These are phyloP conservation scores for Antrodiella citrinella DNA, from an alignment of 768 basidiomycete species.

Conservation along the genomic window DNA sequence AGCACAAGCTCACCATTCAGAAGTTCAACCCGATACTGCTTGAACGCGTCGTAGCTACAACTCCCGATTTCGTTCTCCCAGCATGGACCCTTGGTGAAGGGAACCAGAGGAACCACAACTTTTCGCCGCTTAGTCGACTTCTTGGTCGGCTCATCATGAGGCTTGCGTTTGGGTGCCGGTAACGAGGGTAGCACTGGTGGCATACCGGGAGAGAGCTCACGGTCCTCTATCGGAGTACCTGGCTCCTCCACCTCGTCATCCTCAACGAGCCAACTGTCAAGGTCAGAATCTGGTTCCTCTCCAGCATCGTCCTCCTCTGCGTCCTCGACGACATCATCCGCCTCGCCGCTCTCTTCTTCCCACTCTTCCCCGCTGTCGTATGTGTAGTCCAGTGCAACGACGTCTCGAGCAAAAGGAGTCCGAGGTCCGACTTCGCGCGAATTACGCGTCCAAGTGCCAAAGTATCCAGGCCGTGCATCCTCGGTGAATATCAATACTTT, in stretches of 20 bases:
- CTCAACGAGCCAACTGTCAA: slow-evolving; percentile 74
- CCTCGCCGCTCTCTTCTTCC: slow-evolving; percentile 74
- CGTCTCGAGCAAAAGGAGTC: slow-evolving; percentile 74
- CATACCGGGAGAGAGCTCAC: slow-evolving; percentile 24
- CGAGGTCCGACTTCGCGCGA: slow-evolving; percentile 77
- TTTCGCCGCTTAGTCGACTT: slow-evolving; percentile 63
- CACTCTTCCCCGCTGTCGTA: slow-evolving; percentile 96
- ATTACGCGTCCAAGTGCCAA: slow-evolving; percentile 87
- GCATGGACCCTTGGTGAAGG: slow-evolving; percentile 74
- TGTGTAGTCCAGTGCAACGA: slow-evolving; percentile 72
- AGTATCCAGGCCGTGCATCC: slow-evolving; percentile 87
- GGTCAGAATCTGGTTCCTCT: slow-evolving; percentile 62
- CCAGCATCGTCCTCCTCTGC: slow-evolving; percentile 59
- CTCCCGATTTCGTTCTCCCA: slow-evolving; percentile 68
- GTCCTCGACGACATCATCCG: slow-evolving; percentile 61
- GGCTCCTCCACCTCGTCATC: slow-evolving; percentile 50
- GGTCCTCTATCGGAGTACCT: slow-evolving; percentile 32
- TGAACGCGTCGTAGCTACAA: slow-evolving; percentile 64
- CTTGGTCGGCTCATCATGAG: slow-evolving; percentile 36
- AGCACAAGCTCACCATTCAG: slow-evolving; percentile 66
- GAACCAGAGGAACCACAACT: slow-evolving; percentile 69
- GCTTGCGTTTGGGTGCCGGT: slow-evolving; percentile 54
- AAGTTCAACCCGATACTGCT: slow-evolving; percentile 66
- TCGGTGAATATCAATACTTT: slow-evolving; percentile 81
- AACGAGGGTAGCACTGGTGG: slow-evolving; percentile 25